A percentile compares a stretch with the other conserved stretches of the same genome.
Conservation (phyloP, 225 moss, liverwort and hornwort genomes). For the Pseudisothecium myosuroides region DNA sequence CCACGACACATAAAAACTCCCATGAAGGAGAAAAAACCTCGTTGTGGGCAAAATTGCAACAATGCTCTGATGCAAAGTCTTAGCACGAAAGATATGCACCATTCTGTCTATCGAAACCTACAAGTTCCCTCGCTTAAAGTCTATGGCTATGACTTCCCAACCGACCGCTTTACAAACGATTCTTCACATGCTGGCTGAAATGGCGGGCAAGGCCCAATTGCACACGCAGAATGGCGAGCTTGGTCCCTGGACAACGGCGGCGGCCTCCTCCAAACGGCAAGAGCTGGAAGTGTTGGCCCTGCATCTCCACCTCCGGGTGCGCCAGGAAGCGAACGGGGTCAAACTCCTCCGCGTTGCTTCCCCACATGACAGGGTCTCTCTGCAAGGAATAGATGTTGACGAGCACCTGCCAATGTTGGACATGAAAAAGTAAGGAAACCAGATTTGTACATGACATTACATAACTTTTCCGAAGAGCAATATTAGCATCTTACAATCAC, state of each 20-base stretch:
- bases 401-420: neutral
- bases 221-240: slow-evolving; percentile 22
- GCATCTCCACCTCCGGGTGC: slow-evolving; percentile 12
- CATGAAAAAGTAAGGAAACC: neutral
- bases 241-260: slow-evolving; percentile 20
- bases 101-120: neutral
- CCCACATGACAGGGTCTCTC: slow-evolving; percentile 45
- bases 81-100: neutral
- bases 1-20: neutral
- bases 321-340: slow-evolving; percentile 44
- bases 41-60: neutral
- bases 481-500: neutral
- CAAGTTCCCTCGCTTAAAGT: neutral
- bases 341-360: slow-evolving; percentile 21
- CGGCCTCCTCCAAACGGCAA: slow-evolving; percentile 47
- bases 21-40: neutral
- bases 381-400: slow-evolving; percentile 47
- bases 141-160: neutral
- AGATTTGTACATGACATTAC: neutral
- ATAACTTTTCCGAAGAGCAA: neutral
- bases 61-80: neutral
- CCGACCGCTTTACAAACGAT: neutral
- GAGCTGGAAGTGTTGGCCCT: slow-evolving; percentile 34
- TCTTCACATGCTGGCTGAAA: neutral
- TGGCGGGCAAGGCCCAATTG: slow-evolving; percentile 24